Base-by-base conservation (phyloP, 139 green algal species). In the Tetradesmus obliquus region DNA sequence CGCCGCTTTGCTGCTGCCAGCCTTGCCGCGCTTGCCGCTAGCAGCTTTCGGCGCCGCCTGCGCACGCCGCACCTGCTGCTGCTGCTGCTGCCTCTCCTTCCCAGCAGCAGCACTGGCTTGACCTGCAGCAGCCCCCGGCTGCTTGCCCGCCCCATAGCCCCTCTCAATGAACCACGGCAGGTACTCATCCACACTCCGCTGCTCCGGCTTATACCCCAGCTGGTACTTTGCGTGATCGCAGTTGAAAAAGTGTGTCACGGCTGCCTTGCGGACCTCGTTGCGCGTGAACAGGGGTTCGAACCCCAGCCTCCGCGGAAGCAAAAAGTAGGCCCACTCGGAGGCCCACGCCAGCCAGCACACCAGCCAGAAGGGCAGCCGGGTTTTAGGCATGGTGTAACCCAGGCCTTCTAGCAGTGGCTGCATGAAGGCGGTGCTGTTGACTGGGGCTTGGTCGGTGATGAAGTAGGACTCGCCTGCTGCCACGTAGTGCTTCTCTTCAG, bases 221-320 rank as follows among this genome's bases (percentile, higher is more conserved):
- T 91, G 66, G 45, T 53, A 22, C 54, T 89, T 84, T 3, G 80
- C 89, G 62, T 88, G 86, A n/a, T 19, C 55, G 17, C 88, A 90
- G 32, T n/a, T 13, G 19, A 91, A 93, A 66, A 79, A 93, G 90
- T 93, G 90, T 20, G 72, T 54, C 5, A 93, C 66, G 60, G 74
- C 55, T 17, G 76, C 87, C 79, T 93, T 92, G 53, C 86, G 82
- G 0, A 90, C 83, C 84, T 90, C 87, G 87, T 92, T 91, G 7
- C 88, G 45, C 7, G 92, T 90, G 51, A 92, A 71, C 5, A 79
- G 79, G 13, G 86, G 91, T 5, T 86, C 80, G 8, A 55, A 19
- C 9, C 79, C 55, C 13, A 91, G 32, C 19, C 51, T 22, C 17
- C 84, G 89, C 54, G 89, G 91, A n/a, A 94, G 90, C 72, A 93